These are phyloP conservation scores for Mortierella sp. DNA, from an alignment of 371 early-diverging fungal genomes.

Conservation along the genomic window DNA sequence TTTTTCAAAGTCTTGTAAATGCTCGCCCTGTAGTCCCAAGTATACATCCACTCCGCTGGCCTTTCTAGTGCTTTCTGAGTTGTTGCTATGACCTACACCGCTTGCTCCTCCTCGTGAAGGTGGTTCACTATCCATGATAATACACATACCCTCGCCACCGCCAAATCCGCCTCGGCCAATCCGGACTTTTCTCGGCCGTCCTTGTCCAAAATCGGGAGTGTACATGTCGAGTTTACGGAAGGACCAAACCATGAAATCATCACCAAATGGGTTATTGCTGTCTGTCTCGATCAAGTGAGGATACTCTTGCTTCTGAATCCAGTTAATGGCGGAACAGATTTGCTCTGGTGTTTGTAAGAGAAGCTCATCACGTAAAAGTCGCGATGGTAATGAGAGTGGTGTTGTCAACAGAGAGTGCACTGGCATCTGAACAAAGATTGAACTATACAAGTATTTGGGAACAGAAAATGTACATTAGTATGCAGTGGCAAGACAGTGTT, in stretches of 20 bases:
- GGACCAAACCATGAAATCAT: conserved; percentile 54
- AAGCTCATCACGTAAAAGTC: conserved; percentile 47
- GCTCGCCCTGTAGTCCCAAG: conserved; percentile 50
- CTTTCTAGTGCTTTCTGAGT: background rate
- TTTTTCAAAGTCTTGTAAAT: conserved; percentile 46
- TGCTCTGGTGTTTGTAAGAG: conserved; percentile 49
- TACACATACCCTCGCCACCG: conserved; percentile 54
- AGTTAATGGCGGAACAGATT: conserved; percentile 41
- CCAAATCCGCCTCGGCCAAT: conserved; percentile 52
- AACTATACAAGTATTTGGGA: conserved; percentile 13
- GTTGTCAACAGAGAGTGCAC: conserved; percentile 54
- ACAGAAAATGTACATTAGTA: background rate
- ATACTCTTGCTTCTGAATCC: conserved; percentile 51
- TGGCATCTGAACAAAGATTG: conserved; percentile 54
- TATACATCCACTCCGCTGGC: conserved; percentile 46
- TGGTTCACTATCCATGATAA: conserved; percentile 49
- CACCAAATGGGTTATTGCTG: conserved; percentile 47
- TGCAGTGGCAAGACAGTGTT: background rate
- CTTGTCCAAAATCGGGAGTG: conserved; percentile 46
- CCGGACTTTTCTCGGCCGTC: conserved; percentile 39
- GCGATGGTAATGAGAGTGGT: conserved; percentile 48
- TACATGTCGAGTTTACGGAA: conserved; percentile 50
- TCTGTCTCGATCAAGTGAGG: conserved; percentile 52
- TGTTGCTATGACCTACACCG: conserved; percentile 14
- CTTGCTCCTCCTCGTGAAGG: background rate